A percentile compares a stretch with the other conserved stretches of the same genome.
Evolutionary conservation across 177 flowering plant species (phyloP).

Genomic region (Tripterygium wilfordii): DNA sequence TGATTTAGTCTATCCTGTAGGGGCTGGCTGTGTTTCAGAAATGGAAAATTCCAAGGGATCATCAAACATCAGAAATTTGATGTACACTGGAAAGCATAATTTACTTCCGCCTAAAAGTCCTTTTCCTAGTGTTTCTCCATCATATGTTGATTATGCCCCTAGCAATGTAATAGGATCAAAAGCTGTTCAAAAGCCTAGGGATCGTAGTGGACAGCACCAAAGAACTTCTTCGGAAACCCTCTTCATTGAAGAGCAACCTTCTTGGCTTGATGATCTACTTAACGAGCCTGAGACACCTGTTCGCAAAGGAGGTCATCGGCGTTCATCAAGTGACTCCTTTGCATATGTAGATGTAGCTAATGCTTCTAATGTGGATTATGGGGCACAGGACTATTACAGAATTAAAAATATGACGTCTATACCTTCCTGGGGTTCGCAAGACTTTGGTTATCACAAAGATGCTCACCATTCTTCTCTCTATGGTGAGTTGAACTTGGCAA

Average conservation of each 20-base stretch:
- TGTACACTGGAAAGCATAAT: conserved; percentile 47
- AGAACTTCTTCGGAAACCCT: conserved; percentile 60
- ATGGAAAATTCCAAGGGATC: conserved; percentile 67
- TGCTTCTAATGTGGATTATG: conserved; percentile 27
- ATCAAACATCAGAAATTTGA: conserved; percentile 38
- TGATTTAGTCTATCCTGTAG: too few relatives aligned
- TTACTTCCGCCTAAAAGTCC: conserved; percentile 87
- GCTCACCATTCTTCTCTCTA: conserved; percentile 7
- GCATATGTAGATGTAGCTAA: conserved; percentile 39
- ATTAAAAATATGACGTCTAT: conserved; percentile 3
- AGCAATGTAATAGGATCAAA: conserved; percentile 29
- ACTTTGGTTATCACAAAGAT: conserved; percentile 17
- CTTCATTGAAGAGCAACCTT: conserved; percentile 60
- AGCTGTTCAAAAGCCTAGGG: conserved; percentile 33
- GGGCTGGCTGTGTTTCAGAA: conserved; percentile 15
- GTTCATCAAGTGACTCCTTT: conserved; percentile 77
- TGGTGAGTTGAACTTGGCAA: conserved; percentile 8
- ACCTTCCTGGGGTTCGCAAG: conserved; percentile 20
- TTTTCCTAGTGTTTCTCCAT: conserved; percentile 48
- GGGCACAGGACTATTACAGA: conserved; percentile 11
- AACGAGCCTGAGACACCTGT: conserved; percentile 71
- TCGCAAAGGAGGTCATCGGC: conserved; percentile 54
- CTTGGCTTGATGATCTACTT: conserved; percentile 83
- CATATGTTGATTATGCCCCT: conserved; percentile 54
- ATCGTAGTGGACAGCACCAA: conserved; percentile 42